phyloP scores from a whole-genome alignment of 2,329 filamentous ascomycete species.

The Phyllosticta capitalensis region DNA sequence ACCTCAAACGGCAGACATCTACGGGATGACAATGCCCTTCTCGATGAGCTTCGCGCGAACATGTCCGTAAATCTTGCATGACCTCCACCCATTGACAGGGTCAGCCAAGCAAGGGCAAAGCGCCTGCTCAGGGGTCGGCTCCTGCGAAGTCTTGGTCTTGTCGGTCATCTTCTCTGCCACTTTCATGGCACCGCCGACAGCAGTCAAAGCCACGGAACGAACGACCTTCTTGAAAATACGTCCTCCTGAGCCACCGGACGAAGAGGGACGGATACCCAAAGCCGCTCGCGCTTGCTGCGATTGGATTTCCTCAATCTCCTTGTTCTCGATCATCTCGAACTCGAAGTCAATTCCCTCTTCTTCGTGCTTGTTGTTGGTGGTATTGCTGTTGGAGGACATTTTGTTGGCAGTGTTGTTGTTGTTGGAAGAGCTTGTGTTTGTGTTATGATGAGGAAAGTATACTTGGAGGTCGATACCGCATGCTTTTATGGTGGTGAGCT shows the following conservation, averaged over 20 bases:
- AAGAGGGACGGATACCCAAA: neutral
- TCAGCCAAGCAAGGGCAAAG: neutral
- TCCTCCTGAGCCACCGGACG: no score
- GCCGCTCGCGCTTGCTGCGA: neutral
- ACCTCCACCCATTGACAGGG: neutral
- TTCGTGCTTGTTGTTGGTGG: no score
- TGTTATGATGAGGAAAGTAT: neutral
- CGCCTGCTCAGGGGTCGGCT: neutral
- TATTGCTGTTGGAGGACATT: neutral
- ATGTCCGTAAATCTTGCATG: neutral
- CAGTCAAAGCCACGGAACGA: no score
- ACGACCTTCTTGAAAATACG: no score
- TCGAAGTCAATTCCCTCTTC: slow-evolving; percentile 16
- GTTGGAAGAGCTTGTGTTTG: neutral
- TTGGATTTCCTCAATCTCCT: slow-evolving; percentile 38
- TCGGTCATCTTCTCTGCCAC: neutral
- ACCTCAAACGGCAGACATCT: no score
- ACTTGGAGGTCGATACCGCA: neutral
- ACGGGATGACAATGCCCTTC: neutral
- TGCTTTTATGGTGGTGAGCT: neutral
- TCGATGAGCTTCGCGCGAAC: neutral
- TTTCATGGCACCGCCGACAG: neutral
- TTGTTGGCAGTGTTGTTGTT: neutral
- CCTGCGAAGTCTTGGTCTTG: neutral
- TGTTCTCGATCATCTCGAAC: slow-evolving; percentile 39